Base-by-base conservation (phyloP, 2,329 filamentous ascomycete species). In the Dothiorella sarmentorum region DNA sequence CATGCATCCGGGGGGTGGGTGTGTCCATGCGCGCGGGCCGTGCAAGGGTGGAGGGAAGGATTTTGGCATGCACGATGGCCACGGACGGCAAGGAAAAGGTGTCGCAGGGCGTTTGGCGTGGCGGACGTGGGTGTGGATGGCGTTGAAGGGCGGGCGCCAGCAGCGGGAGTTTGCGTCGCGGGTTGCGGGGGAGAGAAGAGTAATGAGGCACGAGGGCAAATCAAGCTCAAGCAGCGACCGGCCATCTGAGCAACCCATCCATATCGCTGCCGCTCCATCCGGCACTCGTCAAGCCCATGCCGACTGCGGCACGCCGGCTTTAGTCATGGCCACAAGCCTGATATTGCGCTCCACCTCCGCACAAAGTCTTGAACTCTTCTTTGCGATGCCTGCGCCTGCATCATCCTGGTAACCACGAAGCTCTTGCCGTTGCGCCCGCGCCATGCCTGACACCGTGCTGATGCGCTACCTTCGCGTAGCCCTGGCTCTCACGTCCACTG, bases 361-460 rank as follows among this genome's bases (percentile, higher is more conserved):
- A 40, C 49, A 31, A 20, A 6, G 17, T 37, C 15, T 15, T 13
- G 9, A 11, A 6, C 18, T 49, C 31, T 26, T 15, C 18, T 31
- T 24, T 22, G 49, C 49, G 22, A 53, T 53, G 49, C 49, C 15
- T 10, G 49, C 49, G 9, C 33, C 17, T 6, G 22, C 49, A 53
- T 53, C 49, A 53, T 53, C 49, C 49, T 40, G 13, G 49, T 53
- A 40, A 53, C 35, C 20, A 15, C 31, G 18, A 51, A 51, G 17
- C 47, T 38, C 31, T 3, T 37, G 47, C 49, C 22, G 47, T 3
- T 37, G 47, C 49, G 35, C 49, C 49, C 35, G 35, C 49, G 22
- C 49, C 35, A 40, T 40, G 33, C 13, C 49, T 53, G 49, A 33
- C 33, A 53, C 49, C 49, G 35, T 53, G 49, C 49, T 53, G 49